Conservation (phyloP, 495 filamentous ascomycete species). For the Elasticomyces elasticus region DNA sequence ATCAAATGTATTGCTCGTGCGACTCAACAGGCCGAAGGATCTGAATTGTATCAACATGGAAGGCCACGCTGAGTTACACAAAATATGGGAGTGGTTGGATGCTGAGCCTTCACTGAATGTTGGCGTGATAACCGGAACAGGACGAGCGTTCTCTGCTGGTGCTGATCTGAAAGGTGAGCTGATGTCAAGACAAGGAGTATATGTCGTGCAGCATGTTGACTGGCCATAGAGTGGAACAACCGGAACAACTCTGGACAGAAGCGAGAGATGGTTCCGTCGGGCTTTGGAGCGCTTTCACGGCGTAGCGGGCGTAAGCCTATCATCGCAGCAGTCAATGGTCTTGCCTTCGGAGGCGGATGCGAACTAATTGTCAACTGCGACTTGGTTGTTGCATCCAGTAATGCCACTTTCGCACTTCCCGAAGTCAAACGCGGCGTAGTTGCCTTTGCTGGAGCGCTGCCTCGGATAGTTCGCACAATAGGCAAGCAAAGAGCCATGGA, state of each 20-base stretch:
- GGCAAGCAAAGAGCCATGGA: constrained; percentile 62
- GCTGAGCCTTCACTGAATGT: constrained; percentile 43
- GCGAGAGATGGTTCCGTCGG: constrained; percentile 22
- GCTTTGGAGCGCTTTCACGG: constrained; percentile 31
- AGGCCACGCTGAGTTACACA: constrained; percentile 41
- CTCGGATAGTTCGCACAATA: constrained; percentile 57
- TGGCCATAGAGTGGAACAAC: background rate
- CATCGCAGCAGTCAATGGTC: constrained; percentile 66
- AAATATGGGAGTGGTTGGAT: constrained; percentile 50
- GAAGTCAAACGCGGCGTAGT: constrained; percentile 63
- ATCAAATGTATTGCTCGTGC: constrained; percentile 39
- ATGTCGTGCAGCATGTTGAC: background rate
- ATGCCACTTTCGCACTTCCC: constrained; percentile 52
- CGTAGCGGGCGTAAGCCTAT: constrained; percentile 50
- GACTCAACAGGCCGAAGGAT: constrained; percentile 46
- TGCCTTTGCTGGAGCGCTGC: constrained; percentile 59
- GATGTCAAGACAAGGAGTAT: constrained; percentile 2
- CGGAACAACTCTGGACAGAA: constrained; percentile 19
- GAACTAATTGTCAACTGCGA: constrained; percentile 67
- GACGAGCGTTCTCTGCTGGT: constrained; percentile 47
- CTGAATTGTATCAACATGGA: constrained; percentile 48
- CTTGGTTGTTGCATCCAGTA: constrained; percentile 48
- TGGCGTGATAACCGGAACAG: constrained; percentile 47
- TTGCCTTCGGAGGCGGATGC: constrained; percentile 63
- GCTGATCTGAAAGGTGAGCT: constrained; percentile 39